Base-by-base conservation (phyloP, 129 eudicot genomes). In the Tagetes patula region DNA sequence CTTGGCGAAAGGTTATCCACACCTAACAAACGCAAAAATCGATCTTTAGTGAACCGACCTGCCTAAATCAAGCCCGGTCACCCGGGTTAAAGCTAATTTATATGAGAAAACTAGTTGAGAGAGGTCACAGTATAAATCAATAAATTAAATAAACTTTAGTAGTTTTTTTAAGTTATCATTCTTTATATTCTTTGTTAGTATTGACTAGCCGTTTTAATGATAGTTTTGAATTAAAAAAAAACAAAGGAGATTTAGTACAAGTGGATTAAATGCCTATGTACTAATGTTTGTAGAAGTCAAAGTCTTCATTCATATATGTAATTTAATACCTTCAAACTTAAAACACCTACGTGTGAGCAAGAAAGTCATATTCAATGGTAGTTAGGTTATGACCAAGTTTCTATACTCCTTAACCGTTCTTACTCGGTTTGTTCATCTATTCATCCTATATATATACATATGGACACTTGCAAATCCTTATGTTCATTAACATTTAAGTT, bases 311-410 rank as follows among this genome's bases (percentile, higher is more conserved):
- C 27, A 20, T 20, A 20, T 20, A 13, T 62, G 71, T 61, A 77
- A 70, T 8, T 8, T 2, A 9, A 40, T n/a, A 39, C 38, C 32
- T 14, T 20, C 53, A 34, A 14, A 10, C 9, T 38, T 20, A 37
- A 20, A 47, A 6, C 45, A 61, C 27, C 27, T 36, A 62, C 3
- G 34, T 67, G 61, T 34, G 56, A 67, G 56, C 11, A 76, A 55
- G 36, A 68, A 62, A 56, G 68, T 55, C 80, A 76, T 43, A 66
- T 76, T 65, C 66, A 30, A 13, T 32, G 71, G 46, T 79, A 47
- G 79, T 79, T 56, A 30, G 9, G 48, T 6, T 61, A 5, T 61
- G 32, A 58, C 76, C 65, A 42, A 65, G 27, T 42, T 76, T 58
- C 33, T 65, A 40, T 31, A 65, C 34, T 27, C 66, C 43, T 7